These are phyloP conservation scores for Dictyostelium purpureum DNA, from an alignment of 78 protist species.

Conservation along the genomic window DNA sequence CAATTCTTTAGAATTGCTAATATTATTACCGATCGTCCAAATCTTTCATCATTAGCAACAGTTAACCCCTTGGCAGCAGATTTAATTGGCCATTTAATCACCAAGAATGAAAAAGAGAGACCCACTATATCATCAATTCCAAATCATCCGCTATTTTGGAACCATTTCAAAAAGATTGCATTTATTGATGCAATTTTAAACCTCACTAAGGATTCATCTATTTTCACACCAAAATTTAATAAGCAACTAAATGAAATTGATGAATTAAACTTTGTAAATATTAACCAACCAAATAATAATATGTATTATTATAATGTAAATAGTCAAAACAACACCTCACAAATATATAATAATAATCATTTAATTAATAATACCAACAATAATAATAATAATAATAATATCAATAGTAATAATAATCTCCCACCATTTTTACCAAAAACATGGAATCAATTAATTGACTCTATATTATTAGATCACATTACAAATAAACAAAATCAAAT, in stretches of 20 bases:
- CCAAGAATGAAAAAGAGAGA: neutral
- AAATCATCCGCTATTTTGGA: conserved; percentile 18
- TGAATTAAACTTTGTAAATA: neutral
- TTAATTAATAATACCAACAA: too few species aligned
- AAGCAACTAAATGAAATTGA: neutral
- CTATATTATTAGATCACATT: neutral
- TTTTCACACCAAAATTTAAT: neutral
- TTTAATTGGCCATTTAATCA: neutral
- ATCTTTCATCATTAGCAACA: neutral
- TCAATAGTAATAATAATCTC: too few species aligned
- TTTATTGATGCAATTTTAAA: neutral
- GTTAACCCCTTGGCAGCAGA: neutral
- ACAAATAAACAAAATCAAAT: neutral
- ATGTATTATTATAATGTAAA: too few species aligned
- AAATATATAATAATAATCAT: too few species aligned
- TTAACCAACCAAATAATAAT: too few species aligned
- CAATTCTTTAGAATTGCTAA: neutral
- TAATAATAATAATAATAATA: too few species aligned
- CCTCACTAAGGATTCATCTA: neutral
- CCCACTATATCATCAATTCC: neutral
- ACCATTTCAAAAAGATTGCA: neutral
- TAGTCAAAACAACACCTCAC: neutral
- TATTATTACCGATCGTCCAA: neutral
- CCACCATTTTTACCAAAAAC: conserved; percentile 8
- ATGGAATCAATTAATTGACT: conserved; percentile 53